Base-by-base conservation (phyloP, 257 asterid species). In the Solanum clarkiae region DNA sequence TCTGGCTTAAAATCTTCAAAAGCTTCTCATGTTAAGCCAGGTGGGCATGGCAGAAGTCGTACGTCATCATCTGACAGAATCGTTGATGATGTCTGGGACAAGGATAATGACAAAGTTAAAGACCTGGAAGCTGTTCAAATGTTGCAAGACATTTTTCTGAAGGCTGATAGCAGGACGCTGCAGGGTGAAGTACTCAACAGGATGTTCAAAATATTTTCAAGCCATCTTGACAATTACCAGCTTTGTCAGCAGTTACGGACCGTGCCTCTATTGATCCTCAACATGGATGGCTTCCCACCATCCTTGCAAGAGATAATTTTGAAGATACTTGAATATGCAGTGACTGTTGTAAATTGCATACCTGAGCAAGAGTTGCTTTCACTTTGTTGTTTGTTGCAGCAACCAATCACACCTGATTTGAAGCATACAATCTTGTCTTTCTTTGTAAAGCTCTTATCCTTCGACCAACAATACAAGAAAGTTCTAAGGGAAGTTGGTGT, bases 301-400 rank as follows among this genome's bases (percentile, higher is more conserved):
- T 79, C 97, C 68, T 88, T 94, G 90, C 99, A 93, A 89, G 99
- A 97, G 89, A 95, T 94, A 84, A 95, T 97, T 88, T 89, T 97
- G 90, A 97, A 97, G 91, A 95, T 97, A 91, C 99, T 97, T 57
- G 99, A 97, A 89, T 97, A 94, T 89, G 98, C 97, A 17, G 99
- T 94, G 86, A 95, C 98, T 72, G 99, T 97, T 84, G 98, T 97
- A 87, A 97, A 95, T 92, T 91, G 96, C 85, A 87, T 97, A 86
- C 99, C 99, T 55, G 99, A 97, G 85, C 98, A 97, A 90, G 99
- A 97, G 89, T 91, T 97, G 89, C 99, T 97, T 87, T 94, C 99
- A 84, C 94, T 97, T 84, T 94, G 99, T 90, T 95, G 98, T 89
- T 90, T 97, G 84, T 91, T 97, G 89, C 99, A 95, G 91, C 99